A percentile compares a stretch with the other conserved stretches of the same genome.
phyloP scores from a whole-genome alignment of 345 rosid species.

The Zanthoxylum bungeanum region DNA sequence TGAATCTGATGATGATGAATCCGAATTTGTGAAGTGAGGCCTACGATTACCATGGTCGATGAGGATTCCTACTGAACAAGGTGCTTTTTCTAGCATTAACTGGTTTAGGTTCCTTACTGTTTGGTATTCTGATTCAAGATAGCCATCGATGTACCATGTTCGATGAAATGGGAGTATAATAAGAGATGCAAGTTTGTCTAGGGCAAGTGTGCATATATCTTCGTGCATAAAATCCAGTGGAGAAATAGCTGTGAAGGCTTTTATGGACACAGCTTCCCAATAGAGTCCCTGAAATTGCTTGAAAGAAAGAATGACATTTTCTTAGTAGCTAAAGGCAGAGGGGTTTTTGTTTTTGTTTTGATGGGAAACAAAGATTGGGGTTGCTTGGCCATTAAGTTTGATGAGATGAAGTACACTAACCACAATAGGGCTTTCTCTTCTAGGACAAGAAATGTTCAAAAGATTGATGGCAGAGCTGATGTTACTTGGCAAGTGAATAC shows the following conservation, averaged over 20 bases:
- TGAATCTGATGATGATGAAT: background rate
- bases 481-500: constrained; percentile 28
- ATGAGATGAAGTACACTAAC: constrained; percentile 30
- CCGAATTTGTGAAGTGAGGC: background rate
- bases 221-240: constrained; percentile 23
- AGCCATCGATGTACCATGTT: constrained; percentile 28
- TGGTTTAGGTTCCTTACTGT: constrained; percentile 6
- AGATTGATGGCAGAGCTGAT: constrained; percentile 25
- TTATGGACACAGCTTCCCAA: background rate
- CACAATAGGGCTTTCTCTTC: constrained; percentile 13
- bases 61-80: constrained; percentile 33
- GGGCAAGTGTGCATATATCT: constrained; percentile 31
- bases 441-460: constrained; percentile 16
- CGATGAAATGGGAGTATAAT: constrained; percentile 36
- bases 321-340: constrained; percentile 8
- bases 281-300: constrained; percentile 18
- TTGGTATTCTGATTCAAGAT: constrained; percentile 10
- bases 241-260: constrained; percentile 29
- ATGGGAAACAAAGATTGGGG: constrained; percentile 33
- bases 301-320: constrained; percentile 25
- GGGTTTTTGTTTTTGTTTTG: constrained; percentile 2
- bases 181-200: constrained; percentile 19
- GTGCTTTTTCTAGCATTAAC: constrained; percentile 26
- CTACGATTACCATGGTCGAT: constrained; percentile 21
- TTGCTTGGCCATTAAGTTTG: constrained; percentile 18